These are phyloP conservation scores for Zychaea mexicana DNA, from an alignment of 371 early-diverging fungal species.

Conservation along the genomic window DNA sequence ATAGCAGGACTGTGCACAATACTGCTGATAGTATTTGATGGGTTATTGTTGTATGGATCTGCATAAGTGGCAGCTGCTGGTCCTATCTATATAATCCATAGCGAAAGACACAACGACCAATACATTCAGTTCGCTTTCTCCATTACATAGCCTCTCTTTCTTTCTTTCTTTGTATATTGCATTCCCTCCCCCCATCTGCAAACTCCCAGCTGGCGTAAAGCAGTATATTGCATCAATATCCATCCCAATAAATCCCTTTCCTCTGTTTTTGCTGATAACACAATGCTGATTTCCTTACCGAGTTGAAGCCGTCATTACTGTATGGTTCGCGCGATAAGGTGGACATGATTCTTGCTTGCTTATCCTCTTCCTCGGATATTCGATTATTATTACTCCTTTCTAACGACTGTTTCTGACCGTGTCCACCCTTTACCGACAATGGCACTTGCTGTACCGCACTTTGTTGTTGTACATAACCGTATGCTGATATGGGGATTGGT, in stretches of 20 bases:
- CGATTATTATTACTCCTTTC: slow-evolving; percentile 2
- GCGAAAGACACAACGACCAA: no score
- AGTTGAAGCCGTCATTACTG: neutral
- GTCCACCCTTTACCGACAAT: neutral
- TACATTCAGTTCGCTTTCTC: no score
- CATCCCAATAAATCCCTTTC: no score
- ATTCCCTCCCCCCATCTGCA: no score
- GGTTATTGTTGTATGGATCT: neutral
- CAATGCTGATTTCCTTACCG: no score
- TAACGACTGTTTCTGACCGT: neutral
- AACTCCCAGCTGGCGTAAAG: no score
- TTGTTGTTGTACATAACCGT: neutral
- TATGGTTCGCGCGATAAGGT: neutral
- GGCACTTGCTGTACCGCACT: neutral
- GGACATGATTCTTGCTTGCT: neutral
- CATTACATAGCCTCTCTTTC: no score
- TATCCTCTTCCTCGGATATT: slow-evolving; percentile 4
- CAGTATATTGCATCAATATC: no score
- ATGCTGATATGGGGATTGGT: neutral
- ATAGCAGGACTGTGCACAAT: slow-evolving; percentile 1
- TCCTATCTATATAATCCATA: neutral
- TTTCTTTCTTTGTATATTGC: no score
- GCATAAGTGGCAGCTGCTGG: neutral
- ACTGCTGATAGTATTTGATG: neutral
- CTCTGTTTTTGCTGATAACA: no score